Evolutionary conservation across 1,284 basidiomycete genomes (phyloP).

Genomic region (Moesziomyces sp.): DNA sequence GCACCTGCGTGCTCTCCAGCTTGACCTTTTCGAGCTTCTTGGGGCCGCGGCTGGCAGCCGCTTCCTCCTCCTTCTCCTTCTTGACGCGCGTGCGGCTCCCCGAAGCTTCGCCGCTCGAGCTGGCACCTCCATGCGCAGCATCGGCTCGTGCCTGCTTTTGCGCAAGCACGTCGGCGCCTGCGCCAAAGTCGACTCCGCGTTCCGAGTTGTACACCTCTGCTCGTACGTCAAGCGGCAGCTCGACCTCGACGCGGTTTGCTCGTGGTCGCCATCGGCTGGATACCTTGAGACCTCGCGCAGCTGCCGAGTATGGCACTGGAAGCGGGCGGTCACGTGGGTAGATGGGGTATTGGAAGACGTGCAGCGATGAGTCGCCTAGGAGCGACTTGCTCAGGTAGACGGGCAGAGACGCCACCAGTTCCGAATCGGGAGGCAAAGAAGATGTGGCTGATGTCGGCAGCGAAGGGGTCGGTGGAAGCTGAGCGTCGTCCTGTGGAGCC

Average conservation of each 20-base stretch:
- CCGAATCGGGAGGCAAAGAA: slow-evolving; percentile 45
- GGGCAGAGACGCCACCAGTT: slow-evolving; percentile 62
- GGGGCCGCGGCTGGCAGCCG: slow-evolving; percentile 16
- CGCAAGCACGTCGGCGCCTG: slow-evolving; percentile 35
- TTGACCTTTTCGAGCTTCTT: slow-evolving; percentile 61
- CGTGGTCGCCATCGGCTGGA: slow-evolving; percentile 61
- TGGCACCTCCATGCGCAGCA: slow-evolving; percentile 32
- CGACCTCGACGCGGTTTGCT: slow-evolving; percentile 63
- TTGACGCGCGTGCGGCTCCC: slow-evolving; percentile 29
- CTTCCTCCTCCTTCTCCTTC: slow-evolving; percentile 42
- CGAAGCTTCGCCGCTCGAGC: slow-evolving; percentile 13
- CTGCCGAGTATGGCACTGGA: slow-evolving; percentile 60
- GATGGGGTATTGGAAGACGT: slow-evolving; percentile 65
- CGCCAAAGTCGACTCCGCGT: slow-evolving; percentile 53
- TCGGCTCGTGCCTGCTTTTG: slow-evolving; percentile 50
- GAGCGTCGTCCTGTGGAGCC: background rate
- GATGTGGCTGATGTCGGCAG: slow-evolving; percentile 22
- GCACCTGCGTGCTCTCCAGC: slow-evolving; percentile 60
- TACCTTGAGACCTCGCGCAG: slow-evolving; percentile 53
- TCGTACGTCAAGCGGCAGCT: slow-evolving; percentile 62
- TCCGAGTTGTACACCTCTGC: slow-evolving; percentile 63
- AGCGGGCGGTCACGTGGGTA: slow-evolving; percentile 57
- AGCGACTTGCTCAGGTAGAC: slow-evolving; percentile 62
- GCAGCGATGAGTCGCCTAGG: slow-evolving; percentile 46
- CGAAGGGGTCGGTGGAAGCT: slow-evolving; percentile 4